Percentiles rank a stretch among this genome's conserved stretches.
Evolutionary conservation across 1,284 basidiomycete genomes (phyloP).

Genomic region (Cystobasidium pallidum): DNA sequence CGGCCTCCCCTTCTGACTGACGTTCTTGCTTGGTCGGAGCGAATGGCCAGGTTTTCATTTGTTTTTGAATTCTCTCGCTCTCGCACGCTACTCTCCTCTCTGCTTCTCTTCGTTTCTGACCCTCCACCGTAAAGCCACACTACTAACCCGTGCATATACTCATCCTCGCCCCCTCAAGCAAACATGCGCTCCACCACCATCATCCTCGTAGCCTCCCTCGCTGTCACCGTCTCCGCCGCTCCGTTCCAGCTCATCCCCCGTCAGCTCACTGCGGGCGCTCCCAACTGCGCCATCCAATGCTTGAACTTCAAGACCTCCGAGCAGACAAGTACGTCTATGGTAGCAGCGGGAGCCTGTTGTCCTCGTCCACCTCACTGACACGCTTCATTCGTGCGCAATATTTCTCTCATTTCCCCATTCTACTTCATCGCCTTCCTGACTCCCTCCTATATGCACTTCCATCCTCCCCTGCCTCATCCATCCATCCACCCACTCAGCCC

Average conservation of each 20-base stretch:
- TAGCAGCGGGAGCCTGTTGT: not conserved
- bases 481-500: constrained; percentile 1
- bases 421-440: not conserved
- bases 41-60: too few relatives aligned
- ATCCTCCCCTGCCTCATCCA: not conserved
- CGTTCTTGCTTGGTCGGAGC: too few relatives aligned
- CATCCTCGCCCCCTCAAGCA: not conserved
- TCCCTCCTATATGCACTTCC: not conserved
- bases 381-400: too few relatives aligned
- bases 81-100: constrained; percentile 22
- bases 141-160: not conserved
- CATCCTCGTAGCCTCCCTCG: constrained; percentile 6
- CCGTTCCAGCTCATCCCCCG: constrained; percentile 23
- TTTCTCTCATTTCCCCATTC: not conserved
- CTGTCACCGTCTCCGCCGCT: constrained; percentile 7
- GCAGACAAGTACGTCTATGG: constrained; percentile 28
- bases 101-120: not conserved
- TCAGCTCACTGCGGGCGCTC: constrained; percentile 25
- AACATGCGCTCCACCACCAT: constrained; percentile 10
- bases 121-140: not conserved
- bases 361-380: not conserved
- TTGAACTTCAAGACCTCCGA: constrained; percentile 30
- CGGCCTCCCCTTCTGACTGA: too few relatives aligned
- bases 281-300: constrained; percentile 33
- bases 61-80: too few relatives aligned